A percentile compares a stretch with the other conserved stretches of the same genome.
These are phyloP conservation scores for Prosopis cineraria DNA, from an alignment of 306 rosid species.

Conservation along the genomic window DNA sequence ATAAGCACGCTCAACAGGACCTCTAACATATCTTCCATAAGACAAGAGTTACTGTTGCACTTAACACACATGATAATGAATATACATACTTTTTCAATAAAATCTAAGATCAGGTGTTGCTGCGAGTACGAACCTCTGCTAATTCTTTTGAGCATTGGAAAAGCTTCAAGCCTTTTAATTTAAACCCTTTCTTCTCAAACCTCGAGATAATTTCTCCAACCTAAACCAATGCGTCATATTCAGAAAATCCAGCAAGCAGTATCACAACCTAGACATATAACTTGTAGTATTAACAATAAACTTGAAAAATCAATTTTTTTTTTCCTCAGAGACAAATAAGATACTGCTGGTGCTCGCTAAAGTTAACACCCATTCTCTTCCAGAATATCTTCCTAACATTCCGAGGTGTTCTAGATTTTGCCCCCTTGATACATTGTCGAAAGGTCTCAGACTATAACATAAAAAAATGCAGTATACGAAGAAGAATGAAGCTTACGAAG, in stretches of 20 bases:
- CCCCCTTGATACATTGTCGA: neutral
- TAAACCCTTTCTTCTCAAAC: constrained; percentile 96
- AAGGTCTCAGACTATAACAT: constrained; percentile 1
- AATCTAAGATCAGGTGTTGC: constrained; percentile 25
- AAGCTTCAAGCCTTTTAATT: constrained; percentile 91
- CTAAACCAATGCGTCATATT: constrained; percentile 47
- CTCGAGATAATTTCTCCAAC: constrained; percentile 95
- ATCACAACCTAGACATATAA: neutral
- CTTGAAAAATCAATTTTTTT: neutral
- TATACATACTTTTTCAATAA: neutral
- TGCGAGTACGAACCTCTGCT: constrained; percentile 77
- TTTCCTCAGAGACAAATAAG: neutral
- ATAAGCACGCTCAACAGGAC: neutral
- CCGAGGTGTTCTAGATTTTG: neutral
- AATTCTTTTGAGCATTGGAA: constrained; percentile 84
- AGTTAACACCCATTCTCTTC: neutral
- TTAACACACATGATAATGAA: neutral
- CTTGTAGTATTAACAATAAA: neutral
- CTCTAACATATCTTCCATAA: constrained; percentile 1
- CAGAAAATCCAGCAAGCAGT: constrained; percentile 22
- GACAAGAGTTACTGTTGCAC: neutral
- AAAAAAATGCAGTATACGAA: constrained; percentile 15
- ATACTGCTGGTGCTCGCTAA: neutral
- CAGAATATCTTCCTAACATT: neutral
- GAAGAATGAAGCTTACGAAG: constrained; percentile 52